Percentiles rank a stretch among this genome's conserved stretches.
phyloP scores from a whole-genome alignment of 306 rosid genomes.

The Sindora glabra region DNA sequence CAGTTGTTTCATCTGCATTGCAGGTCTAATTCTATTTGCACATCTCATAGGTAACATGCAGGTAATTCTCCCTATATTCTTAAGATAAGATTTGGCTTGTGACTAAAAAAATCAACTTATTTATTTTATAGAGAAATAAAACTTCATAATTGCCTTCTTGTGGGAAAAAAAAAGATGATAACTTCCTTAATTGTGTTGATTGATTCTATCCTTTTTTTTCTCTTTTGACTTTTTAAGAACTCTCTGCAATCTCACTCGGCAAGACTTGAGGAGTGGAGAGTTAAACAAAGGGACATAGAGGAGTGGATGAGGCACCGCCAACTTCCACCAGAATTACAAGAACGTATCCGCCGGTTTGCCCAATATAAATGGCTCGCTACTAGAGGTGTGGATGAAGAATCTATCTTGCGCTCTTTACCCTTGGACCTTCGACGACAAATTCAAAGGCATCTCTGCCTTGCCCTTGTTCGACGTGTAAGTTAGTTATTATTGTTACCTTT shows the following conservation, averaged over 20 bases:
- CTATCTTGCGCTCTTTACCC: slow-evolving; percentile 64
- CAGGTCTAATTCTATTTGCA: slow-evolving; percentile 73
- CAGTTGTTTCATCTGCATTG: slow-evolving; percentile 50
- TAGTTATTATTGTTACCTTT: background rate
- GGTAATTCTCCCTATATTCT: slow-evolving; percentile 53
- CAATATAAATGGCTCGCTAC: slow-evolving; percentile 92
- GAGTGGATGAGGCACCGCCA: slow-evolving; percentile 98
- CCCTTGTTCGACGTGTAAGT: slow-evolving; percentile 75
- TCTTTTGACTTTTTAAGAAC: slow-evolving; percentile 22
- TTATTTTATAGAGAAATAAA: background rate
- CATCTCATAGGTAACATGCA: slow-evolving; percentile 93
- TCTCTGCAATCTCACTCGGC: slow-evolving; percentile 76
- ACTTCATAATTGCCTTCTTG: background rate
- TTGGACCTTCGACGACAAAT: slow-evolving; percentile 75
- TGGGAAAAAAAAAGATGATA: background rate
- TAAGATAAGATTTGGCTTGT: too few relatives aligned
- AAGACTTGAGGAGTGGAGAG: slow-evolving; percentile 90
- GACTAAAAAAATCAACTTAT: too few relatives aligned
- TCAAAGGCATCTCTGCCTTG: slow-evolving; percentile 82
- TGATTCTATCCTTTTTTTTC: background rate
- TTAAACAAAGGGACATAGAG: slow-evolving; percentile 75
- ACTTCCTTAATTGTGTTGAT: background rate
- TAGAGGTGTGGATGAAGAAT: slow-evolving; percentile 83
- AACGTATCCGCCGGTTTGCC: slow-evolving; percentile 70
- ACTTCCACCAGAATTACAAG: slow-evolving; percentile 63